Conservation (phyloP, 108 stramenopile species). For the Nannochloropsis oceanica region DNA sequence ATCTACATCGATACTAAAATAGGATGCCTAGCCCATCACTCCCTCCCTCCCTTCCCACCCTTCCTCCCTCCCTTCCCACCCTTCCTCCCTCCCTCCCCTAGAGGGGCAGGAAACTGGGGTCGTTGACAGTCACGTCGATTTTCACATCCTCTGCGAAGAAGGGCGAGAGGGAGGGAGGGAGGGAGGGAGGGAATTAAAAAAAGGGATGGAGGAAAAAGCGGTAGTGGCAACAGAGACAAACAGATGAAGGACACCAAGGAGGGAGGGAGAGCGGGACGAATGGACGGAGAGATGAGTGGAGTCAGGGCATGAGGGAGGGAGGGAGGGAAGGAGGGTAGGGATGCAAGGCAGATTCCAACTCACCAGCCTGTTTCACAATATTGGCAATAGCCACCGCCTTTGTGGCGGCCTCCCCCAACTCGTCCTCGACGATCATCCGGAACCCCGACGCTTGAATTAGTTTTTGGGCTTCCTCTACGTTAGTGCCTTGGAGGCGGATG, state of each 20-base stretch:
- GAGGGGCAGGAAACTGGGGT: background rate
- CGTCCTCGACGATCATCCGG: conserved; percentile 54
- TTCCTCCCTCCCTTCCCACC: too few species aligned
- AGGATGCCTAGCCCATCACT: too few species aligned
- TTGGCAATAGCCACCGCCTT: conserved; percentile 62
- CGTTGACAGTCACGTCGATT: background rate
- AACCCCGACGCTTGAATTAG: conserved; percentile 23
- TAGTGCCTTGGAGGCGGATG: conserved; percentile 79
- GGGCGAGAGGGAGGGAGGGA: background rate
- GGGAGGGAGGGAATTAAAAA: background rate
- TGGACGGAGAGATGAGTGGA: background rate
- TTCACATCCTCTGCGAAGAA: background rate
- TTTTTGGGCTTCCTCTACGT: conserved; percentile 46
- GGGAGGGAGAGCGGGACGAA: background rate
- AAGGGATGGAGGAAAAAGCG: background rate
- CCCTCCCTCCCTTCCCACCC: too few species aligned
- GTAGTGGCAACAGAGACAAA: background rate
- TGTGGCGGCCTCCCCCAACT: conserved; percentile 76
- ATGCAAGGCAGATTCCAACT: background rate
- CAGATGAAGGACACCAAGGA: background rate
- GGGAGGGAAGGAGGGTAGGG: background rate
- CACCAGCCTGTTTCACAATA: conserved; percentile 14
- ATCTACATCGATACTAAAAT: too few species aligned
- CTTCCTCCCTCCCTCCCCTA: background rate
- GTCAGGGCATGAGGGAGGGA: background rate